Base-by-base conservation (phyloP, 306 rosid species). In the Prinsepia uniflora region DNA sequence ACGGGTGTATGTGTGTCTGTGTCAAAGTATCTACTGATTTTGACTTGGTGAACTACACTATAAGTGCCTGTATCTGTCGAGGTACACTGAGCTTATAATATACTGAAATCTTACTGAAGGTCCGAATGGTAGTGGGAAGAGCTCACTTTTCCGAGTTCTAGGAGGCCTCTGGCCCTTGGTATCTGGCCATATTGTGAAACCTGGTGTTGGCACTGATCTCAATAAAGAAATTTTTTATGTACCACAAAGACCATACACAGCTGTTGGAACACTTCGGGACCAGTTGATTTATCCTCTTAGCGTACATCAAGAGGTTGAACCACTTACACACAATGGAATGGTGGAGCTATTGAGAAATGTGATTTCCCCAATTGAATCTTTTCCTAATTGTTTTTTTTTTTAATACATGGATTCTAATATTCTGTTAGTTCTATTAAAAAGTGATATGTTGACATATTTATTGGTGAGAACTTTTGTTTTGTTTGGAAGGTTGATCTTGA, bases 51-150 rank as follows among this genome's bases (percentile, higher is more conserved):
- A 34, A 34, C 19, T 48, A 30, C 36, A 30, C 36, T 48, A 7
- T 46, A 20, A 15, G 18, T 14, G 55, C 22, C 3, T 68, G 8
- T 6, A 5, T 68, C 13, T 39, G 45, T 34, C 52, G 46, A 50
- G 46, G 56, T 72, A 48, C 22, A 71, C 66, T 87, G 80, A 66
- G 72, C 36, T 70, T n/a, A 36, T 48, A 73, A 45, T 64, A 62
- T 74, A 53, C 64, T 52, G 4, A 61, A 24, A 78, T 80, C 73
- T 57, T 75, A 43, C 73, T 84, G 82, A 84, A 94, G 99, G 99
- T 87, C 99, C 99, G 78, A 95, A 95, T 85, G 99, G 99, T 52
- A 95, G 99, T 65, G 99, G 99, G 67, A 95, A 95, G 85, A 95
- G 99, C 85, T 91, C 99, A 6, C 99, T 95, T 80, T 95, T 95